Base-by-base conservation (phyloP, 371 early-diverging fungal genomes). In the Mucor velutinosus region DNA sequence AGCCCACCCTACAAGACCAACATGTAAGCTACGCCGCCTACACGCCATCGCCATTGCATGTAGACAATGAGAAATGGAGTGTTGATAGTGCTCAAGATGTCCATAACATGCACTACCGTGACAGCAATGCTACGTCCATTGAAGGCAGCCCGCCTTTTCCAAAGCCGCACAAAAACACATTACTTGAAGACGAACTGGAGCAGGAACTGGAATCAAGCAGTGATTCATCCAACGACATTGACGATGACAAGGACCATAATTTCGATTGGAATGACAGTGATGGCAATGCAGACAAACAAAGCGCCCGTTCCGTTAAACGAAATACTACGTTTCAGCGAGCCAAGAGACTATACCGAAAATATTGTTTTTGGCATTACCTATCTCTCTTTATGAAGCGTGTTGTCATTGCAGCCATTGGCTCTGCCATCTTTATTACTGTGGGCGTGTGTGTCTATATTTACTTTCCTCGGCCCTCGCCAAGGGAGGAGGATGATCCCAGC, bases 321-420 rank as follows among this genome's bases (percentile, higher is more conserved):
- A 25, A 30, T 23, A 27, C 32, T 2, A 41, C 23, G 0, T 41
- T 41, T 25, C 39, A 41, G 17, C 29, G 56, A 19, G 17, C 41
- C 11, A 23, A 19, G 21, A 12, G 7, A 4, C 21, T 47, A 1
- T 66, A 49, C 15, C 15, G 56, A n/a, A 65, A 43, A 17, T 59
- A 59, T 6, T 73, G 73, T 25, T 69, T 55, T 37, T 66, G 64
- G 63, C n/a, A 67, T 23, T 56, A 62, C 14, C 29, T 67, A 19
- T 67, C 72, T 6, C 60, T 41, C 17, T 70, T 70, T n/a, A 65
- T 65, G 61, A 70, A 65, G 30, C 65, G 61, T 6, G 60, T 70
- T n/a, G 29, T 60, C 7, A 70, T 70, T 41, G 70, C 70, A 7
- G 23, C 43, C 7, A 30, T 57, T 19, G 65, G 65, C 4, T 60